Conservation (phyloP, 2,329 filamentous ascomycete genomes). For the Pseudogymnoascus sp. region DNA sequence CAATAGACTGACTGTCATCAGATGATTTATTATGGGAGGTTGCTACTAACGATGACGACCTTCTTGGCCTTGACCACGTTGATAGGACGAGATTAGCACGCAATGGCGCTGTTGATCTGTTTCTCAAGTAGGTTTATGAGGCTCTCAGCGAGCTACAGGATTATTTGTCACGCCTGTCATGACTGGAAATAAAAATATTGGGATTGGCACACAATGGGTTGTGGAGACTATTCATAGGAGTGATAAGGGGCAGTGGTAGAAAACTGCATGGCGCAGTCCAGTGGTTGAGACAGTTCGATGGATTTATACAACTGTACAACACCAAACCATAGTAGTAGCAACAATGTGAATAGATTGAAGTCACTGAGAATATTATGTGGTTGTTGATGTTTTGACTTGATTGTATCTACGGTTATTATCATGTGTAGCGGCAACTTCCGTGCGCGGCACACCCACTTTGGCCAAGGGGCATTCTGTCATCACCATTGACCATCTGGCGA, state of each 20-base stretch:
- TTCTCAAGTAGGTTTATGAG: conserved; percentile 37
- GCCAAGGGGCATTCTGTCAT: conserved; percentile 9
- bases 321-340: conserved; percentile 5
- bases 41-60: conserved; percentile 49
- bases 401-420: not conserved
- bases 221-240: not conserved
- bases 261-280: not conserved
- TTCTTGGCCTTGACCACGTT: conserved; percentile 58
- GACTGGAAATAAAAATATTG: conserved; percentile 6
- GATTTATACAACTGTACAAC: conserved; percentile 7
- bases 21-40: conserved; percentile 53
- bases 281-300: conserved; percentile 1
- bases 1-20: conserved; percentile 26
- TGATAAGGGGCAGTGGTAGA: not conserved
- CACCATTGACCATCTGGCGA: not conserved
- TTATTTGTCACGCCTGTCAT: not conserved
- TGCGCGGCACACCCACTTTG: not conserved
- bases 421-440: conserved; percentile 1
- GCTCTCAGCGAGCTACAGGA: not conserved
- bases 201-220: not conserved
- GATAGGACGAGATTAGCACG: conserved; percentile 52
- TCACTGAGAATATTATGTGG: not conserved
- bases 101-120: conserved; percentile 56
- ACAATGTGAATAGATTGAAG: conserved; percentile 2
- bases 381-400: not conserved